These are phyloP conservation scores for Paragyromitra xinjiangensis DNA, from an alignment of 495 filamentous ascomycete species.

Conservation along the genomic window DNA sequence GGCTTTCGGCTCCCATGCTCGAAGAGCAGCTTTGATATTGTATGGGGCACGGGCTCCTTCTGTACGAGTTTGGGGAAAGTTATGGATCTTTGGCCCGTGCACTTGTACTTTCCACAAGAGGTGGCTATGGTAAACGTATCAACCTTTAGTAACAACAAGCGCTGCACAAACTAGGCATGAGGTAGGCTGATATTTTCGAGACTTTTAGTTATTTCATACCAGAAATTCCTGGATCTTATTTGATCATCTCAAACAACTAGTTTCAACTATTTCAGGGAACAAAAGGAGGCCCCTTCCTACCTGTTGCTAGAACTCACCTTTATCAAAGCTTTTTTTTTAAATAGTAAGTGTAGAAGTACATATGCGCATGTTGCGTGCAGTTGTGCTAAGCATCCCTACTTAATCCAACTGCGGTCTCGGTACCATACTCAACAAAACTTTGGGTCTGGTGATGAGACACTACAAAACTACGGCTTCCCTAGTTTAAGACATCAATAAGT, in stretches of 20 bases:
- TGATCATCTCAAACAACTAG: slow-evolving; percentile 8
- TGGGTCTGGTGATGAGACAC: background rate
- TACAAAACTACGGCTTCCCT: background rate
- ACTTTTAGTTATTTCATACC: background rate
- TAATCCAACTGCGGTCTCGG: background rate
- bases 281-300: background rate
- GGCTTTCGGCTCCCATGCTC: slow-evolving; percentile 10
- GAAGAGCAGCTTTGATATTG: background rate
- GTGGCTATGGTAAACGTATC: background rate
- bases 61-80: background rate
- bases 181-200: too few species aligned
- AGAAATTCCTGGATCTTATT: background rate
- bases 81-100: background rate
- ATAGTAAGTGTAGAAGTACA: too few species aligned
- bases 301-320: background rate
- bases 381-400: background rate
- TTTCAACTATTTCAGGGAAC: background rate
- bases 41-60: background rate
- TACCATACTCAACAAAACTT: background rate
- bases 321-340: background rate
- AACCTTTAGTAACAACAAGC: slow-evolving; percentile 2
- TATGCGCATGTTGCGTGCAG: too few species aligned
- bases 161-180: background rate
- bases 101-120: background rate
- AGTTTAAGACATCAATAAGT: background rate